Evolutionary conservation across 2,329 filamentous ascomycete species (phyloP).

Genomic region (Hymenoscyphus infarciens): DNA sequence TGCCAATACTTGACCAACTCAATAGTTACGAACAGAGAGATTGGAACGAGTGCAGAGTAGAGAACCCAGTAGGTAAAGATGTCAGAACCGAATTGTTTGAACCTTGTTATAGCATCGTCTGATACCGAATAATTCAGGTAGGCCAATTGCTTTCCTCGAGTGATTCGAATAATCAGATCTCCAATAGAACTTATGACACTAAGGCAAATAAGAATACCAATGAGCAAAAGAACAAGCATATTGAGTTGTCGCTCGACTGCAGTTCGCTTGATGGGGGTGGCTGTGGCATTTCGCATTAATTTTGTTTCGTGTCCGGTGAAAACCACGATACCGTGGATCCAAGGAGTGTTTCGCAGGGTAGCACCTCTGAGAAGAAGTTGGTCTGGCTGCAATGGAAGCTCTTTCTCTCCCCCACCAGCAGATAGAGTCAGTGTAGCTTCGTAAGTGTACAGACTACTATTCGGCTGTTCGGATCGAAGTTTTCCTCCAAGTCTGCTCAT

Average conservation of each 20-base stretch:
- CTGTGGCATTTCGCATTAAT: slow-evolving; percentile 96
- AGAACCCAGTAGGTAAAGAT: slow-evolving; percentile 98
- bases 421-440: slow-evolving; percentile 93
- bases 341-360: slow-evolving; percentile 91
- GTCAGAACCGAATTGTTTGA: slow-evolving; percentile 83
- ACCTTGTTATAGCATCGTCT: slow-evolving; percentile 51
- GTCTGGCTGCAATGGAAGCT: slow-evolving; percentile 83
- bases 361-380: slow-evolving; percentile 91
- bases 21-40: slow-evolving; percentile 95
- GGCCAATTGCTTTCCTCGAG: slow-evolving; percentile 55
- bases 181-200: slow-evolving; percentile 90
- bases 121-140: slow-evolving; percentile 70
- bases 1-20: slow-evolving; percentile 98
- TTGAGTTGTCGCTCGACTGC: slow-evolving; percentile 95
- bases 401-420: slow-evolving; percentile 86
- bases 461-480: slow-evolving; percentile 91
- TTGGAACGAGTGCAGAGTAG: slow-evolving; percentile 93
- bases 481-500: slow-evolving; percentile 81
- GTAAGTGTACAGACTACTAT: slow-evolving; percentile 97
- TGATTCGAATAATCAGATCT: slow-evolving; percentile 75
- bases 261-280: slow-evolving; percentile 94
- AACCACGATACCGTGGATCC: slow-evolving; percentile 93
- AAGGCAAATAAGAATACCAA: slow-evolving; percentile 76
- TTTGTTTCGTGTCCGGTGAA: slow-evolving; percentile 99
- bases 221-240: slow-evolving; percentile 84